Base-by-base conservation (phyloP, 2,329 filamentous ascomycete species). In the Xylariaceae sp. region DNA sequence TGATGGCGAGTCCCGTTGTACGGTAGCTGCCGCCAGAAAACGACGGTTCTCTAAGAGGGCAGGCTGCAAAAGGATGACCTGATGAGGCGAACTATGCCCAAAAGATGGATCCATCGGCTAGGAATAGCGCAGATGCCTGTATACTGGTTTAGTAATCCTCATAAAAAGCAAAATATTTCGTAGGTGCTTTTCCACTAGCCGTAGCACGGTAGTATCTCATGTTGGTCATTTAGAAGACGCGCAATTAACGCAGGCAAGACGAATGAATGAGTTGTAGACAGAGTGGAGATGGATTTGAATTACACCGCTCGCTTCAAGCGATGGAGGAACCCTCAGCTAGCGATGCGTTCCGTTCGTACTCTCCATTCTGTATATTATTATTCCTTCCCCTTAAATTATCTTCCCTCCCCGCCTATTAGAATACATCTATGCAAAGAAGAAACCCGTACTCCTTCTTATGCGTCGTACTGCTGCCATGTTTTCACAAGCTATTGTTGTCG, bases 221-320 rank as follows among this genome's bases (percentile, higher is more conserved):
- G n/a, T n/a, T n/a, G n/a, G n/a, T n/a, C n/a, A n/a, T n/a, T n/a
- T n/a, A n/a, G n/a, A n/a, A n/a, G n/a, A 15, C 29, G 21, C 40
- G 40, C 16, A 16, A 9, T 26, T 4, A 9, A 23, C 27, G 10
- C 9, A 15, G 3, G 24, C n/a, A n/a, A 42, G 40, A 42, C 24
- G 21, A n/a, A 21, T 24, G 23, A 27, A 27, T 24, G 29, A 9
- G 18, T 27, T 21, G 9, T 27, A 26, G 30, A 33, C 16, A 37
- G 39, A 59, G 56, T 33, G 49, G 56, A 59, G 56, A 57, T 50
- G 23, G 20, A 43, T 57, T 49, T 49, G 20, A 15, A 49, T 58
- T 52, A 26, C 15, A 49, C 21, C 26, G 24, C 36, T 27, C 18
- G 13, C 52, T 29, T 36, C 40, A 26, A 40, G 43, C 15, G 32